These are phyloP conservation scores for Tuber melanosporum DNA, from an alignment of 495 filamentous ascomycete species.

Conservation along the genomic window DNA sequence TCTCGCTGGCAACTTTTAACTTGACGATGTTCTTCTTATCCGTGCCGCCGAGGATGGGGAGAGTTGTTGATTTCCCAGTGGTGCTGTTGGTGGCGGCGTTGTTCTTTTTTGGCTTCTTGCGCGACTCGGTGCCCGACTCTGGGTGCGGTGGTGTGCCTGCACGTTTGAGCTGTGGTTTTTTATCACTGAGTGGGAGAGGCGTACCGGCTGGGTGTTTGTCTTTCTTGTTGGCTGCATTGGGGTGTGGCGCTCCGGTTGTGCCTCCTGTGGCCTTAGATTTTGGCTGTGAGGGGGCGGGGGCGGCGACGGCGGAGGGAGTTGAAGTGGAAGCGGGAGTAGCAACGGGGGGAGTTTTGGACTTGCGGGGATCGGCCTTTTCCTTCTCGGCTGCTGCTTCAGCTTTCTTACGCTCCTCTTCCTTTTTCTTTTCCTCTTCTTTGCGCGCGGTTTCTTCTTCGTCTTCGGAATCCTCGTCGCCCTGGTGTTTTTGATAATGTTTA, in stretches of 20 bases:
- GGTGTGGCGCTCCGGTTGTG: background rate
- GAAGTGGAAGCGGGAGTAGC: constrained; percentile 59
- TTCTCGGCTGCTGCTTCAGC: constrained; percentile 45
- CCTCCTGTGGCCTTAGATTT: constrained; percentile 41
- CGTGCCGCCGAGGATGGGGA: constrained; percentile 18
- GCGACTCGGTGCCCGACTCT: constrained; percentile 69
- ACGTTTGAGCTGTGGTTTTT: constrained; percentile 67
- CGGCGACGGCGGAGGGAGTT: constrained; percentile 59
- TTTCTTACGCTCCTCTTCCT: constrained; percentile 56
- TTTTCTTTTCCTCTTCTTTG: constrained; percentile 67
- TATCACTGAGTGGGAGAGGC: constrained; percentile 53
- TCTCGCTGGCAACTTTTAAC: constrained; percentile 43
- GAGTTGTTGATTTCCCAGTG: constrained; percentile 28
- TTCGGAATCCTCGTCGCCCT: constrained; percentile 46
- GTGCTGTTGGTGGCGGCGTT: constrained; percentile 42
- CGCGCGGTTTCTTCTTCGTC: constrained; percentile 46
- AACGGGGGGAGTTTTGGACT: constrained; percentile 45
- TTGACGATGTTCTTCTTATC: constrained; percentile 47
- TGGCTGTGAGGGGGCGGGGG: constrained; percentile 45
- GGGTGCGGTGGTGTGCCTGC: constrained; percentile 80
- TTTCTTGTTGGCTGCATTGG: constrained; percentile 19
- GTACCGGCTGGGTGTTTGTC: constrained; percentile 16
- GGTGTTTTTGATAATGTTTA: constrained; percentile 23
- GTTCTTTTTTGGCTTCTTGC: constrained; percentile 82
- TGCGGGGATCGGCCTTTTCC: constrained; percentile 25